Percentiles rank a stretch among this genome's conserved stretches.
phyloP scores from a whole-genome alignment of 164 flowering plant genomes.

The Stephania yunnanensis region DNA sequence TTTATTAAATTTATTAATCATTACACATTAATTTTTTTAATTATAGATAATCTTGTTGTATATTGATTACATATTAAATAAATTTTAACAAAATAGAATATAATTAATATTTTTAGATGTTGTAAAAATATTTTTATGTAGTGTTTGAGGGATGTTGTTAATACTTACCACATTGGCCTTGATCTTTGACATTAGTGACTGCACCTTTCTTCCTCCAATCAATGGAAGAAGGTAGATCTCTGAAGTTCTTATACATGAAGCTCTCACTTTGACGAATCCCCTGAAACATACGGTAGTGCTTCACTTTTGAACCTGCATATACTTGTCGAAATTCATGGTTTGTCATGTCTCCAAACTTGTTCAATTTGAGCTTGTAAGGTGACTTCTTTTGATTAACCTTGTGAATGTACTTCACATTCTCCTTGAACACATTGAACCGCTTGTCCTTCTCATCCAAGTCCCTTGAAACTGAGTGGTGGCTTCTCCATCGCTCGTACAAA shows the following conservation, averaged over 20 bases:
- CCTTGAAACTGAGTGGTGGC: conserved; percentile 51
- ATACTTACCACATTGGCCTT: conserved; percentile 54
- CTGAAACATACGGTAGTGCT: conserved; percentile 36
- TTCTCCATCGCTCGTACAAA: conserved; percentile 66
- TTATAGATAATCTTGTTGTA: too few relatives aligned
- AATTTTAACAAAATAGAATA: too few relatives aligned
- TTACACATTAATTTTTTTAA: too few relatives aligned
- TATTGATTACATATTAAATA: too few relatives aligned
- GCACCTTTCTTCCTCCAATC: conserved; percentile 64
- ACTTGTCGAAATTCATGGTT: conserved; percentile 45
- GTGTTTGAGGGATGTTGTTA: too few relatives aligned
- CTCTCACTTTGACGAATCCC: conserved; percentile 22
- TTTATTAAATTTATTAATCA: too few relatives aligned
- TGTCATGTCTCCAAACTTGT: conserved; percentile 70
- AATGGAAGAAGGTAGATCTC: conserved; percentile 26
- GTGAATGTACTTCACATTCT: conserved; percentile 45
- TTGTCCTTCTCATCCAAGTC: conserved; percentile 45
- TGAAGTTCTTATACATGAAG: conserved; percentile 33
- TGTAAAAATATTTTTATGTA: too few relatives aligned
- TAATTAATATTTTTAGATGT: too few relatives aligned
- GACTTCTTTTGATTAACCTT: conserved; percentile 46
- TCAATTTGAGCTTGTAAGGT: conserved; percentile 63
- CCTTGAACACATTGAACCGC: conserved; percentile 68
- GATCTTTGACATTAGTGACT: conserved; percentile 49
- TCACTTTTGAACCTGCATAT: conserved; percentile 47